These are phyloP conservation scores for Chlorophyllum brunneum DNA, from an alignment of 768 basidiomycete genomes.

Conservation along the genomic window DNA sequence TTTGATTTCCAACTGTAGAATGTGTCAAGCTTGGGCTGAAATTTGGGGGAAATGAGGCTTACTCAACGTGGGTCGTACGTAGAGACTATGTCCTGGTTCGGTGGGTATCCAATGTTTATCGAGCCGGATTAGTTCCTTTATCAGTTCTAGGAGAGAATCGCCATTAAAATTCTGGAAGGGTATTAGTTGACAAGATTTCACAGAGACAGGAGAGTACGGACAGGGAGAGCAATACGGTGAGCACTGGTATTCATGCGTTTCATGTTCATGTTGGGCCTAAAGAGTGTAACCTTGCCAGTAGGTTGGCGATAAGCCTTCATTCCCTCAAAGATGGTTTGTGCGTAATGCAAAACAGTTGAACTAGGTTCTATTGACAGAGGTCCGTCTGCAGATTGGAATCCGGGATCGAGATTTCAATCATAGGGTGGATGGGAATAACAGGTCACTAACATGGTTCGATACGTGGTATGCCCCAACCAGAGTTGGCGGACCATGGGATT, in stretches of 20 bases:
- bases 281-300: constrained; percentile 72
- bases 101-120: constrained; percentile 92
- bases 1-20: constrained; percentile 68
- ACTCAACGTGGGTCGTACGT: constrained; percentile 79
- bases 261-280: constrained; percentile 98
- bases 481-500: constrained; percentile 64
- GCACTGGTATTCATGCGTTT: constrained; percentile 90
- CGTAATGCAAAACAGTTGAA: constrained; percentile 85
- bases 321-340: constrained; percentile 88
- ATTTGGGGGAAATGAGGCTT: background rate
- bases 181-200: constrained; percentile 1
- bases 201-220: constrained; percentile 29
- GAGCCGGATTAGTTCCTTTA: constrained; percentile 80
- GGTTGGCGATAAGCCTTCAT: constrained; percentile 88
- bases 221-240: constrained; percentile 69
- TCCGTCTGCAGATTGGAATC: constrained; percentile 45
- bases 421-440: constrained; percentile 10
- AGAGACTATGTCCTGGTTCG: constrained; percentile 85
- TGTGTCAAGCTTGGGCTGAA: constrained; percentile 1
- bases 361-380: constrained; percentile 75
- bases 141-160: constrained; percentile 66
- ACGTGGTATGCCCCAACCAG: constrained; percentile 80
- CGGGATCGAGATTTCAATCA: background rate
- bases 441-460: constrained; percentile 85
- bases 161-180: constrained; percentile 67